Conservation (phyloP, 2,329 filamentous ascomycete genomes). For the Dothideomycetes sp. region DNA sequence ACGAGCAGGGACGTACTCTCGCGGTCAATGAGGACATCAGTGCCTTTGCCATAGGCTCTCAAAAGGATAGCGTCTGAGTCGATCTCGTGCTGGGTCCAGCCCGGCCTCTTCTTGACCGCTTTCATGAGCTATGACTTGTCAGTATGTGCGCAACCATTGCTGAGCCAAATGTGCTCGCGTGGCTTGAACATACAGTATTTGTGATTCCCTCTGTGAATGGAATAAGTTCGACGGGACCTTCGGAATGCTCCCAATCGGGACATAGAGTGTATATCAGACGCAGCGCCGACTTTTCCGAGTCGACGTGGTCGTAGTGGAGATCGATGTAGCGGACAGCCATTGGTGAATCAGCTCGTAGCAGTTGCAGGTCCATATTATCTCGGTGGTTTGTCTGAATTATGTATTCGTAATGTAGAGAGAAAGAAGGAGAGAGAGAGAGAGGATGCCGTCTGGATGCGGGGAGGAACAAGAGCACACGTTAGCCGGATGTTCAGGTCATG, state of each 20-base stretch:
- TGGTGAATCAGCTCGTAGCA: slow-evolving; percentile 23
- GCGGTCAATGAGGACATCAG: slow-evolving; percentile 90
- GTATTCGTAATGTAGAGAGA: neutral
- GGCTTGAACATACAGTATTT: slow-evolving; percentile 58
- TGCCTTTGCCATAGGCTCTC: slow-evolving; percentile 88
- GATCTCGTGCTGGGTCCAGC: slow-evolving; percentile 64
- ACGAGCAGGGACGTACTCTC: slow-evolving; percentile 57
- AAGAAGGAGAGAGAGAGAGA: neutral
- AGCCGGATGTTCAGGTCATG: neutral
- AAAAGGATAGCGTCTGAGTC: slow-evolving; percentile 81
- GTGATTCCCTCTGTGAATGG: slow-evolving; percentile 98
- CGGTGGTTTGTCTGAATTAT: neutral
- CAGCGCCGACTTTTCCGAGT: slow-evolving; percentile 70
- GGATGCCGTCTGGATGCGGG: neutral
- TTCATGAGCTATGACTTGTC: slow-evolving; percentile 51
- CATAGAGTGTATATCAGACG: slow-evolving; percentile 69
- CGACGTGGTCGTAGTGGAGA: slow-evolving; percentile 65
- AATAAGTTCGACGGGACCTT: slow-evolving; percentile 71
- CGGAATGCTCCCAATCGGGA: slow-evolving; percentile 68
- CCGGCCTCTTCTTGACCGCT: slow-evolving; percentile 59
- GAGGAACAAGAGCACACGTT: neutral
- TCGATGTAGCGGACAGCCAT: slow-evolving; percentile 49
- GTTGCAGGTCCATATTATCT: slow-evolving; percentile 14
- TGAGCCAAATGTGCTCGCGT: too few species aligned
- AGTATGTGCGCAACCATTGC: neutral